Base-by-base conservation (phyloP, 129 eudicot species). In the Apium graveolens region DNA sequence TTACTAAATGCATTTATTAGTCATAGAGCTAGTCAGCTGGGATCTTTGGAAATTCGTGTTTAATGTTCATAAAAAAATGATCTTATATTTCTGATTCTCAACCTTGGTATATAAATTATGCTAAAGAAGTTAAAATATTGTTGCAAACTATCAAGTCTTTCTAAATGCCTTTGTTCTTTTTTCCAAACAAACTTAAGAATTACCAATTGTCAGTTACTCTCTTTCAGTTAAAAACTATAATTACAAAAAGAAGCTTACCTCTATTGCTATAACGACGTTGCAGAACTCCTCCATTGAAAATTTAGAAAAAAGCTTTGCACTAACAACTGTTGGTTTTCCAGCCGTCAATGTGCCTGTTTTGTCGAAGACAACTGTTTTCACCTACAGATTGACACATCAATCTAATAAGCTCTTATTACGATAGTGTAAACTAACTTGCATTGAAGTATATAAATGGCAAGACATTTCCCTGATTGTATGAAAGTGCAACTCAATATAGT, bases 271-370 rank as follows among this genome's bases (percentile, higher is more conserved):
- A 51, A 90, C 85, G 70, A 88, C 76, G 43, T 85, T 84, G 81
- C 93, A 96, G 78, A 96, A 87, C 72, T 92, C 97, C 80, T 96
- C 93, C 93, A 90, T 80, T 38, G 97, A 84, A 43, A 90, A 78
- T 37, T 83, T 78, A 7, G 99, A 90, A 82, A 96, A 92, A 51
- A 96, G 87, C 85, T 79, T 79, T 11, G 91, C 91, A 68, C 93
- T 96, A 75, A 90, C 96, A 32, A 96, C 99, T 81, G 87, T 78
- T 3, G 99, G 99, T 73, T 92, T 96, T 84, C 99, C 99, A 76
- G 88, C 70, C 0, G 99, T 96, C 83, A 96, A 76, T 26, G 97
- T 96, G 79, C 99, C 99, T 11, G 99, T 96, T 85, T 96, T 96
- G 84, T 96, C 99, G 48, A 96, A 96, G 57, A 96, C 97, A 4